A percentile compares a stretch with the other conserved stretches of the same genome.
Evolutionary conservation across 495 filamentous ascomycete genomes (phyloP).

Genomic region (Staphylotrichum longicolle): DNA sequence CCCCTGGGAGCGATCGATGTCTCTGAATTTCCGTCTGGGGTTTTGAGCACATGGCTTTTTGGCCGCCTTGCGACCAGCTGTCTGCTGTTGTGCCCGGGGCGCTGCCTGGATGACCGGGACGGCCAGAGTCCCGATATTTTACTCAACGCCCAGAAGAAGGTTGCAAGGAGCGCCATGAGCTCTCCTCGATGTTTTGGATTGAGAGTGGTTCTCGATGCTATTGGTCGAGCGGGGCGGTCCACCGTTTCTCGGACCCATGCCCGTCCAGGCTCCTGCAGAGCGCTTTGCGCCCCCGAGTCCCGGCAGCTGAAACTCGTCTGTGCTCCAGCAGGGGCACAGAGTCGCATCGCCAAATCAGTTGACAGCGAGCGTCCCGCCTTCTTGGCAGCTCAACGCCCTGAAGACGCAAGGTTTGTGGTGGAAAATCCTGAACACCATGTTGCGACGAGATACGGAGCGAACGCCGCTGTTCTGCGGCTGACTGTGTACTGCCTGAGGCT

Average conservation of each 20-base stretch:
- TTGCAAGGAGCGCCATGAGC: conserved; percentile 20
- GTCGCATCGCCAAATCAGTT: conserved; percentile 18
- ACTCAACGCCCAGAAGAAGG: conserved; percentile 21
- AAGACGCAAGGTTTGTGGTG: no score
- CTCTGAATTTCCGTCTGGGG: background rate
- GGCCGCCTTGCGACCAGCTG: conserved; percentile 13
- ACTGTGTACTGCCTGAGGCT: no score
- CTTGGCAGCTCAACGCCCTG: no score
- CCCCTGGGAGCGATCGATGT: conserved; percentile 8
- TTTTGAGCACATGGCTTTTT: background rate
- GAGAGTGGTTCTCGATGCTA: conserved; percentile 18
- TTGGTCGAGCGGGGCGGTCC: conserved; percentile 28
- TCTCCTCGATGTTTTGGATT: conserved; percentile 35
- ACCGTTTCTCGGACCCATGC: conserved; percentile 31
- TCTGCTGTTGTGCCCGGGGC: conserved; percentile 18
- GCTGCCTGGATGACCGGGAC: conserved; percentile 8
- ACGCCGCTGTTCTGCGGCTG: no score
- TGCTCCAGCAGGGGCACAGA: conserved; percentile 29
- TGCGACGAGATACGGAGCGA: no score
- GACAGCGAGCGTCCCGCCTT: background rate
- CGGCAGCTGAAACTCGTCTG: conserved; percentile 38
- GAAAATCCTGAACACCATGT: no score
- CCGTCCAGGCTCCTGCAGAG: conserved; percentile 21
- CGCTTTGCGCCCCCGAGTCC: conserved; percentile 17
- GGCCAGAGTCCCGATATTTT: conserved; percentile 12